phyloP scores from a whole-genome alignment of 768 basidiomycete genomes.

The Coprinopsis cinerea region DNA sequence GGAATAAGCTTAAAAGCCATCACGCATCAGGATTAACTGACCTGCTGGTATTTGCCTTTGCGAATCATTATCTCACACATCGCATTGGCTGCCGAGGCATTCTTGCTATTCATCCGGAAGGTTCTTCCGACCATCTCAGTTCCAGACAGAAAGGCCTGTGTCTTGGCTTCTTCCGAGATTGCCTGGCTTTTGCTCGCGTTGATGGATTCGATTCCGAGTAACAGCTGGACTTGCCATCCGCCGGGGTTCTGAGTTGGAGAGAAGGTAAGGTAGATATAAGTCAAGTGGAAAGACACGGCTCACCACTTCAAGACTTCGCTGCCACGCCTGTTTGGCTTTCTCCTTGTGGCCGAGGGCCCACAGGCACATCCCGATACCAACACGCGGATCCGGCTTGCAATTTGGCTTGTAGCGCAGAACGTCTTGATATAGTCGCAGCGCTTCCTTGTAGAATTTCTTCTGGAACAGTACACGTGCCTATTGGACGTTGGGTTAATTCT shows the following conservation, averaged over 20 bases:
- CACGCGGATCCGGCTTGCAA: constrained; percentile 87
- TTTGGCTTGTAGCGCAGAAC: constrained; percentile 72
- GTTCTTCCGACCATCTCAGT: constrained; percentile 70
- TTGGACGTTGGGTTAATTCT: constrained; percentile 6
- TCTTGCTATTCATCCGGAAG: constrained; percentile 75
- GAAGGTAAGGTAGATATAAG: not conserved
- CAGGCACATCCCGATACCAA: constrained; percentile 91
- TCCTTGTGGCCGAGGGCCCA: constrained; percentile 84
- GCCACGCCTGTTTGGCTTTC: constrained; percentile 86
- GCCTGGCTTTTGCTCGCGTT: constrained; percentile 77
- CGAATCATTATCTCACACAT: constrained; percentile 74
- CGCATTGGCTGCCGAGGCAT: constrained; percentile 78
- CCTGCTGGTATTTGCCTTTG: constrained; percentile 60
- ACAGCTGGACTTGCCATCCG: constrained; percentile 73
- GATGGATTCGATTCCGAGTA: constrained; percentile 81
- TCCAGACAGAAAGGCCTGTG: constrained; percentile 54
- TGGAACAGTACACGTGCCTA: constrained; percentile 86
- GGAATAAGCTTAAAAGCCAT: constrained; percentile 1
- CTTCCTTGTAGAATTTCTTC: constrained; percentile 66
- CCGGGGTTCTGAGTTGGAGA: constrained; percentile 53
- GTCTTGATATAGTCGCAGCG: constrained; percentile 82
- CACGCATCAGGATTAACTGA: constrained; percentile 22
- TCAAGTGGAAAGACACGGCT: constrained; percentile 22
- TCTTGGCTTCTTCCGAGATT: constrained; percentile 57
- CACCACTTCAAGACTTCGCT: constrained; percentile 80